Evolutionary conservation across 2,329 filamentous ascomycete genomes (phyloP), one percentile per base, ranked within the genome.

Genomic region (Lasiodiplodia gonubiensis): DNA sequence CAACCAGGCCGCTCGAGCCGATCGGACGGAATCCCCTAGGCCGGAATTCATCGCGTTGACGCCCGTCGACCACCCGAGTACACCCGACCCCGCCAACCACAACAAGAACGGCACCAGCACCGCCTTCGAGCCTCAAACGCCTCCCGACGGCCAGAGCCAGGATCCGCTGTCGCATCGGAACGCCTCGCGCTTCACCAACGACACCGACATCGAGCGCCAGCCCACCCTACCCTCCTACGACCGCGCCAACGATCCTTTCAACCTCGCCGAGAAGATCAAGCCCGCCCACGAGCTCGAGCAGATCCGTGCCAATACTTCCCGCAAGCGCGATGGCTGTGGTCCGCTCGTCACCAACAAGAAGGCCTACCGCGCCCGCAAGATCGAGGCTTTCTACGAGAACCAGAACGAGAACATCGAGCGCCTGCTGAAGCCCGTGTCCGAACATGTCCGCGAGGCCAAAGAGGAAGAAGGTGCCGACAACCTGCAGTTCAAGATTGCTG

Each of bases 341-440:
- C 80, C 83, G 12, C 74, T 84, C 16, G 76, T 76, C 57, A 77
- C 80, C 52, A 79, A 78, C 70, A 80, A 80, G 68, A 80, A 76
- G 37, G 78, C 77, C n/a, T 69, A 78, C 70, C 74, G 80, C 71
- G 78, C 85, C 16, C 84, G 82, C 71, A 89, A 87, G 74, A 78
- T 98, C 18, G 86, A 91, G 74, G 86, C 88, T 61, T 98, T 97
- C 82, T 98, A 98, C 84, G 87, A 92, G 77, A 85, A 86, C 35
- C 94, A 99, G 77, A 99, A 99, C 77, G 92, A 94, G 77, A 94
- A 92, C 73, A 99, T 99, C 71, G 89, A 97, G 81, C 88, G 92
- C 12, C 86, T 97, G 80, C 85, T 98, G 71, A 97, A 97, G 81
- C 90, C 92, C 2, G 94, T 98, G 2, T 93, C 97, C 75, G 93